Evolutionary conservation across 306 rosid genomes (phyloP).

Genomic region (Neltuma alba): DNA sequence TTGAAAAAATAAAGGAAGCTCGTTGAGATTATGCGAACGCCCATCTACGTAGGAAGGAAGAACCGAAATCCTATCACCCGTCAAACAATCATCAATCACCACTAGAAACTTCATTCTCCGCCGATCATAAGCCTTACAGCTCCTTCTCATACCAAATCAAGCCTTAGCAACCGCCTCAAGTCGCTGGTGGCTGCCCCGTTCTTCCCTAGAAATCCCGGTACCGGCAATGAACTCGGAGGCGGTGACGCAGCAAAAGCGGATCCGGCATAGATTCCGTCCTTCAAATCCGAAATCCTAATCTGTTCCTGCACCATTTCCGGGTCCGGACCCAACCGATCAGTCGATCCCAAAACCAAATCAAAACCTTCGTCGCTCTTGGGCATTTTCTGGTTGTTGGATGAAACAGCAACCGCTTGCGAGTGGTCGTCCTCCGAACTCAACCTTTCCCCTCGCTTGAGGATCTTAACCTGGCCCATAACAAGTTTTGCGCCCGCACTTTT

Average conservation of each 20-base stretch:
- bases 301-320: constrained; percentile 60
- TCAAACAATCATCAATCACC: not conserved
- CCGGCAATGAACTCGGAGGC: constrained; percentile 78
- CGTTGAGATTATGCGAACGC: constrained; percentile 38
- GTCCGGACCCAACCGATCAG: constrained; percentile 80
- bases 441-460: constrained; percentile 80
- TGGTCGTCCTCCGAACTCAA: constrained; percentile 25
- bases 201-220: constrained; percentile 56
- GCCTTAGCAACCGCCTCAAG: constrained; percentile 49
- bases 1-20: constrained; percentile 64
- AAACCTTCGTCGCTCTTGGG: constrained; percentile 27
- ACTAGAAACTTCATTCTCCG: not conserved
- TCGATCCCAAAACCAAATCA: constrained; percentile 64
- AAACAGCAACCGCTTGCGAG: not conserved
- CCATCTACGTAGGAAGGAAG: constrained; percentile 11
- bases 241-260: constrained; percentile 55
- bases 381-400: constrained; percentile 15
- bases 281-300: constrained; percentile 50
- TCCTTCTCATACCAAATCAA: constrained; percentile 39
- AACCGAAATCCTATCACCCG: not conserved
- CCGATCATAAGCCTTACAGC: not conserved
- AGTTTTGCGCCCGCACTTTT: constrained; percentile 46
- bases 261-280: constrained; percentile 54
- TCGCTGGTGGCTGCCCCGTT: constrained; percentile 43
- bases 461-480: constrained; percentile 81